phyloP scores from a whole-genome alignment of 2,329 filamentous ascomycete species.

The Metarhizium album region DNA sequence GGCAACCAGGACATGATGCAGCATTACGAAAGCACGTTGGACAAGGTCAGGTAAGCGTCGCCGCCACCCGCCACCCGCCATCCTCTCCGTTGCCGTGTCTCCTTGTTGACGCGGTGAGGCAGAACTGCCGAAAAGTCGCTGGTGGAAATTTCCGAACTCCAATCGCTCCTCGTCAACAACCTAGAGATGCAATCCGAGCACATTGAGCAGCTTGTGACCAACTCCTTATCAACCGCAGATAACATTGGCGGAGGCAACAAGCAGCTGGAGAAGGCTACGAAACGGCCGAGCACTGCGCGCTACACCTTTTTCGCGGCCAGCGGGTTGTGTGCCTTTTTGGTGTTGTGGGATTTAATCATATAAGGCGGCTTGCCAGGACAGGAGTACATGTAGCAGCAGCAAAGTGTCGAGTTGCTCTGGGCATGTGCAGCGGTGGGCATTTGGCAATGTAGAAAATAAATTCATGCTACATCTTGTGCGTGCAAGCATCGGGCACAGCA shows the following conservation, averaged over 20 bases:
- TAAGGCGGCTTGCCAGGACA: slow-evolving; percentile 15
- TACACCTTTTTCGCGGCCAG: slow-evolving; percentile 74
- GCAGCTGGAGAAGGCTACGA: slow-evolving; percentile 74
- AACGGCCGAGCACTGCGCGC: slow-evolving; percentile 60
- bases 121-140: slow-evolving; percentile 85
- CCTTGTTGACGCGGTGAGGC: slow-evolving; percentile 8
- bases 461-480: no score
- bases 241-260: slow-evolving; percentile 86
- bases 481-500: no score
- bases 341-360: slow-evolving; percentile 67
- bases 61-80: not conserved
- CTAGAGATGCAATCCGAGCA: slow-evolving; percentile 77
- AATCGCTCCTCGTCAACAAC: slow-evolving; percentile 79
- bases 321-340: slow-evolving; percentile 61
- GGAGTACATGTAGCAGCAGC: no score
- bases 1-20: slow-evolving; percentile 89
- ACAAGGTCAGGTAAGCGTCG: slow-evolving; percentile 73
- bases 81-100: not conserved
- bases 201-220: slow-evolving; percentile 78
- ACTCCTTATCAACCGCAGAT: slow-evolving; percentile 70
- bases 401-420: no score
- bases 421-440: no score
- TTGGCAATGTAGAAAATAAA: no score
- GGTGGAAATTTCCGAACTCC: slow-evolving; percentile 83
- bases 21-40: slow-evolving; percentile 86